Base-by-base conservation (phyloP, 129 eudicot genomes). In the Gnaphalium uliginosum region DNA sequence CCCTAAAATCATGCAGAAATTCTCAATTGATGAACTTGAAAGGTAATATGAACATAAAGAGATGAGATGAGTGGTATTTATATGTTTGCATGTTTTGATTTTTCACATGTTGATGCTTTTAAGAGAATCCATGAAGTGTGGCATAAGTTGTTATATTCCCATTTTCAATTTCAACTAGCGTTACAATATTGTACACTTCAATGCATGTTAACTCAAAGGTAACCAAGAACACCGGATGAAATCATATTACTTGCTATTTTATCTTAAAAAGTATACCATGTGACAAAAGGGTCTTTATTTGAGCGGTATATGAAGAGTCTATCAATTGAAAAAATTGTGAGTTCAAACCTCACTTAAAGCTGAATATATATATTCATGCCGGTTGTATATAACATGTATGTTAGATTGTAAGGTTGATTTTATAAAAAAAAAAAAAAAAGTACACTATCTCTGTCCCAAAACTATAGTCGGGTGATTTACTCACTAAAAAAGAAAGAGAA, bases 21-120 rank as follows among this genome's bases (percentile, higher is more conserved):
- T 58, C 30, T 35, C 32, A 72, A 58, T 35, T 58, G 58, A 60
- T 37, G 59, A n/a, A n/a, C n/a, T n/a, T n/a, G n/a, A 56, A 74
- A 74, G 69, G 76, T 71, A 50, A 29, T 53, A 71, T 54, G 51
- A 71, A 18, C 8, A 62, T 4, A 62, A 62, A 63, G 27, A 66
- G 27, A 63, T 32, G 78, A 9, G 26, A 37, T 60, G 59, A 60
- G 21, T 59, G 59, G 43, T 74, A 58, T 72, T 39, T 73, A 73
- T 73, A 73, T 37, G 2, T 73, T 73, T 73, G 69, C 69, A 58
- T 59, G 13, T 37, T 56, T 56, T 33, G 14, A 33, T 33, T 66
- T 66, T 37, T 73, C 59, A 60, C 78, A 74, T 74, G 78, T 74
- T 74, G 39, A 74, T 74, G 69, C 78, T 74, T 74, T 74, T 74